Evolutionary conservation across 2,329 filamentous ascomycete genomes (phyloP), one percentile per base, ranked within the genome.

Genomic region (Cladosporium sp.): DNA sequence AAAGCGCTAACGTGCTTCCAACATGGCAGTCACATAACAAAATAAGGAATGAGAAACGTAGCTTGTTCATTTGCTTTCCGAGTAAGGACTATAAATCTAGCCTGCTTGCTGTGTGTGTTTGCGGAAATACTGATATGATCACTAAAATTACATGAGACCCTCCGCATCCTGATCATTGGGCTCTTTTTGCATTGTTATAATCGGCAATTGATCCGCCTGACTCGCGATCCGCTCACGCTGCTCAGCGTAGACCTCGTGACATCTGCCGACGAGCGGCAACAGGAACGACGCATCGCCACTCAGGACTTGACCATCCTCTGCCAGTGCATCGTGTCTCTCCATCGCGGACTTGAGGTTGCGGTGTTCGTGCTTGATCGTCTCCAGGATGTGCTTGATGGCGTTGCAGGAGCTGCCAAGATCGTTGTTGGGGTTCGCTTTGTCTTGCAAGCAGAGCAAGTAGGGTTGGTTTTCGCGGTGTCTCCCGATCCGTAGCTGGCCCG

Each of bases 351-450:
- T 28, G 13, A 70, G 54, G 7, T 54, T n/a, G 8, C 28, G 22
- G 13, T 16, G 19, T 18, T 69, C 56, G 9, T 35, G n/a, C 11
- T 18, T 44, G 31, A 80, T 72, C 0, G 72, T 76, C 10, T 52
- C 55, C 54, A 77, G 71, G 13, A 83, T 60, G 53, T 82, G 75
- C 54, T 72, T 72, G 55, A 79, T 77, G 11, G 71, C 71, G 50
- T 72, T 67, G 42, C 68, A 72, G 49, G 73, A 73, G 41, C 68
- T 66, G 33, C 81, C 81, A 1, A 84, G 70, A 60, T 85, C 78
- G 61, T 82, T 82, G 60, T 72, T 71, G 16, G 73, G 71, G 60
- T 83, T 74, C 7, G 78, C 77, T 0, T 82, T 82, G 59, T 85
- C 81, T 64, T 82, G 80, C 11, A 85, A 68, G 54, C 71, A 78